Conservation (phyloP, 495 filamentous ascomycete species). For the Talaromyces proteolyticus region DNA sequence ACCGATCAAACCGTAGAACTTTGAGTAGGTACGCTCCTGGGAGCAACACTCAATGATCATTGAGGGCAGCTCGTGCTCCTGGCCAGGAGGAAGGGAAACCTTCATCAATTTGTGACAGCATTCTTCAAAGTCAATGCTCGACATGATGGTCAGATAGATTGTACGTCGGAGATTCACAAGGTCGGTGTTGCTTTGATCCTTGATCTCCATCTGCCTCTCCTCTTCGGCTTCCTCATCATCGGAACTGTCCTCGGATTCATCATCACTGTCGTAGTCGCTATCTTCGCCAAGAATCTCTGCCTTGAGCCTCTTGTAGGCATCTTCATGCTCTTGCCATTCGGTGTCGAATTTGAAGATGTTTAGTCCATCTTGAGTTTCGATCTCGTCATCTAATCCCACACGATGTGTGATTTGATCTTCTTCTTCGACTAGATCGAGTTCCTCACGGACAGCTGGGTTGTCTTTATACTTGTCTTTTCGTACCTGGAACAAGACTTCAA, state of each 20-base stretch:
- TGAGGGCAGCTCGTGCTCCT: conserved; percentile 83
- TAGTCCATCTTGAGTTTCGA: conserved; percentile 75
- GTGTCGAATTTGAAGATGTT: conserved; percentile 96
- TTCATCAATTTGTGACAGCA: conserved; percentile 93
- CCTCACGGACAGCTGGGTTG: conserved; percentile 82
- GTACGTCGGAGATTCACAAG: conserved; percentile 88
- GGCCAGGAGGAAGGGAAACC: conserved; percentile 78
- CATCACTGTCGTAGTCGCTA: conserved; percentile 70
- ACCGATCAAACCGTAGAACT: conserved; percentile 92
- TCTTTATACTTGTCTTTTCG: conserved; percentile 96
- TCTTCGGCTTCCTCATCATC: conserved; percentile 78
- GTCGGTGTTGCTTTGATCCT: conserved; percentile 94
- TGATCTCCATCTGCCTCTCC: conserved; percentile 78
- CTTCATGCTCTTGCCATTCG: conserved; percentile 87
- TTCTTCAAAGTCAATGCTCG: conserved; percentile 90
- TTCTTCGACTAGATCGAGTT: conserved; percentile 92
- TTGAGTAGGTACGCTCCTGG: conserved; percentile 91
- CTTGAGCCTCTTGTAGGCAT: conserved; percentile 79
- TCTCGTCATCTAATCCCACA: conserved; percentile 69
- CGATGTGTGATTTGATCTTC: conserved; percentile 95
- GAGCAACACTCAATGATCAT: conserved; percentile 97
- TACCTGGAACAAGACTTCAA: conserved; percentile 95
- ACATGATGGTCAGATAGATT: conserved; percentile 97
- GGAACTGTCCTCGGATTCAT: conserved; percentile 66
- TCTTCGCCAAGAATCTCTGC: conserved; percentile 92